Percentiles rank a stretch among this genome's conserved stretches.
These are phyloP conservation scores for Mycena vulgaris DNA, from an alignment of 768 basidiomycete species.

Conservation along the genomic window DNA sequence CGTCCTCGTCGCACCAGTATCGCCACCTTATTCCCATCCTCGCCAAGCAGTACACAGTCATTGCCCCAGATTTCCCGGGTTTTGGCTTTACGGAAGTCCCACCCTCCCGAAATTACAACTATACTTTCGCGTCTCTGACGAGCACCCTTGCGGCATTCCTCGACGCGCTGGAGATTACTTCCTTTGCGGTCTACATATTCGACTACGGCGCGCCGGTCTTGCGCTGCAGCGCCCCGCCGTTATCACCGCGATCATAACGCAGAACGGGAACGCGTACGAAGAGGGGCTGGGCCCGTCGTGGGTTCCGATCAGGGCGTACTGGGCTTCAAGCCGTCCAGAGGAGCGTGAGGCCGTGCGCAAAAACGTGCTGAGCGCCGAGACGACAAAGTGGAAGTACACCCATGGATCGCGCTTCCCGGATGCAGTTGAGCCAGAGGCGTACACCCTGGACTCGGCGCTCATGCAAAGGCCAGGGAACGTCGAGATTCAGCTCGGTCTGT, in stretches of 20 bases:
- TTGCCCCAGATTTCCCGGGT: slow-evolving; percentile 65
- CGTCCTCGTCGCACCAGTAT: slow-evolving; percentile 63
- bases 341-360: slow-evolving; percentile 43
- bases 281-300: slow-evolving; percentile 62
- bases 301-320: slow-evolving; percentile 49
- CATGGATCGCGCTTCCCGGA: slow-evolving; percentile 54
- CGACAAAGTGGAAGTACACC: slow-evolving; percentile 56
- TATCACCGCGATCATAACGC: slow-evolving; percentile 60
- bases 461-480: slow-evolving; percentile 54
- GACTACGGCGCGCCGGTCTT: slow-evolving; percentile 63
- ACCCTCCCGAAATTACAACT: slow-evolving; percentile 50
- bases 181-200: slow-evolving; percentile 62
- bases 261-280: slow-evolving; percentile 65
- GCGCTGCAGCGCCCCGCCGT: slow-evolving; percentile 57
- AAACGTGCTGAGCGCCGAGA: slow-evolving; percentile 43
- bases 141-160: slow-evolving; percentile 57
- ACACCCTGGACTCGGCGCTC: slow-evolving; percentile 57
- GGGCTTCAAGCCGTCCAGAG: slow-evolving; percentile 45
- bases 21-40: slow-evolving; percentile 61
- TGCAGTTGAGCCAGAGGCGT: slow-evolving; percentile 54
- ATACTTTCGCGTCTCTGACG: slow-evolving; percentile 59
- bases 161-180: slow-evolving; percentile 53
- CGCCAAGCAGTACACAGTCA: slow-evolving; percentile 55
- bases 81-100: slow-evolving; percentile 65
- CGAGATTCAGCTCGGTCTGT: slow-evolving; percentile 60